Base-by-base conservation (phyloP, 495 filamentous ascomycete genomes). In the Penicillium waksmanii region DNA sequence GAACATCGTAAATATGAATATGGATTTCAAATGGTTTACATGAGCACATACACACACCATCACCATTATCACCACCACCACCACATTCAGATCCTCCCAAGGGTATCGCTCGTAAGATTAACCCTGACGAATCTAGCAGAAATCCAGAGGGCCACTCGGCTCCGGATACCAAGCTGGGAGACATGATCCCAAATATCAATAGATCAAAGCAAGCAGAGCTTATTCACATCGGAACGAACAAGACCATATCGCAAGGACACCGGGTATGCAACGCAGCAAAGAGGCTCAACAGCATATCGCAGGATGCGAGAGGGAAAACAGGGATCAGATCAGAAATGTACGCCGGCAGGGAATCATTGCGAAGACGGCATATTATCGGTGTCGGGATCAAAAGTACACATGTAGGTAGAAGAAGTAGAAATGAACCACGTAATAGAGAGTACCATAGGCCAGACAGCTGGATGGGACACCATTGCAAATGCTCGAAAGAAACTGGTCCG, bases 391-490 rank as follows among this genome's bases (percentile, higher is more conserved):
- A 64, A 71, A 70, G 62, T 62, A 64, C 65, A 67, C 65, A 71
- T 63, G 65, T 57, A 58, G 63, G 27, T 31, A 31, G 27, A 60
- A 70, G 61, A 64, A 56, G 57, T 54, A 55, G 55, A 62, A 57
- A 62, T 17, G n/a, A 66, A 58, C 65, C 58, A 66, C 69, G 61
- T 69, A 73, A 56, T 70, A 72, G 38, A 71, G 34, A 69, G 65
- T 66, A 72, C 71, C 66, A 75, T 69, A 70, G 72, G 68, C 68
- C 69, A 79, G 65, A 57, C 57, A 73, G 58, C 56, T 62, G 63
- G 64, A 62, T 58, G 59, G 58, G 66, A 74, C 68, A 76, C 72
- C 73, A 62, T 73, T 77, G 72, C 65, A 77, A 74, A 80, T 76
- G 75, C 73, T 76, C 69, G 50, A 62, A 64, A 70, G 67, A 61